Conservation (phyloP, 2,329 filamentous ascomycete species). For the Tothia fuscella region DNA sequence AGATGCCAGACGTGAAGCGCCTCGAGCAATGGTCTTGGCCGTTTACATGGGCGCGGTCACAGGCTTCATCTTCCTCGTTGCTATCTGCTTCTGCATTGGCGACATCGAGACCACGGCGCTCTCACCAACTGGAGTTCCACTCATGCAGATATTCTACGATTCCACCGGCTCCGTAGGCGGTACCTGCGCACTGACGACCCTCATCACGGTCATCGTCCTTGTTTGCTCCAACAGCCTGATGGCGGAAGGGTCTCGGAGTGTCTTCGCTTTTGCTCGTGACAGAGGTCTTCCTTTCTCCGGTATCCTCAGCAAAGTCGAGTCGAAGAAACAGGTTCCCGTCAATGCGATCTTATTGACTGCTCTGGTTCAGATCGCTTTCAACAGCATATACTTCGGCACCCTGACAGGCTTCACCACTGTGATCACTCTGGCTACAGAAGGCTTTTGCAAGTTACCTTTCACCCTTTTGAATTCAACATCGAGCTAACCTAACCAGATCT, state of each 20-base stretch:
- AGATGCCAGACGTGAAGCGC: conserved; percentile 18
- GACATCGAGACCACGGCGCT: conserved; percentile 26
- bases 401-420: conserved; percentile 44
- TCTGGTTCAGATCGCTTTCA: conserved; percentile 39
- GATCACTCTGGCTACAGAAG: conserved; percentile 44
- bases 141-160: conserved; percentile 42
- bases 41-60: conserved; percentile 22
- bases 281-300: conserved; percentile 41
- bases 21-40: conserved; percentile 19
- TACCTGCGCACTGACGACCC: conserved; percentile 32
- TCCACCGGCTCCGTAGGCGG: conserved; percentile 34
- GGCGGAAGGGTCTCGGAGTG: conserved; percentile 34
- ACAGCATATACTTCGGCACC: conserved; percentile 44
- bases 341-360: conserved; percentile 37
- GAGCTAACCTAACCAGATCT: conserved; percentile 28
- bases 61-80: conserved; percentile 19
- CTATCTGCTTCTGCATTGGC: conserved; percentile 19
- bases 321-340: conserved; percentile 36
- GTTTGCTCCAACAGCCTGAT: conserved; percentile 35
- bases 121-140: conserved; percentile 37
- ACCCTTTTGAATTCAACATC: not conserved
- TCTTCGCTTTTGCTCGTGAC: conserved; percentile 40
- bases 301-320: conserved; percentile 34
- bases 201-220: conserved; percentile 38
- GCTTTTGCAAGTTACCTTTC: conserved; percentile 35